phyloP scores from a whole-genome alignment of 2,329 filamentous ascomycete genomes.

The Neofusicoccum parvum region DNA sequence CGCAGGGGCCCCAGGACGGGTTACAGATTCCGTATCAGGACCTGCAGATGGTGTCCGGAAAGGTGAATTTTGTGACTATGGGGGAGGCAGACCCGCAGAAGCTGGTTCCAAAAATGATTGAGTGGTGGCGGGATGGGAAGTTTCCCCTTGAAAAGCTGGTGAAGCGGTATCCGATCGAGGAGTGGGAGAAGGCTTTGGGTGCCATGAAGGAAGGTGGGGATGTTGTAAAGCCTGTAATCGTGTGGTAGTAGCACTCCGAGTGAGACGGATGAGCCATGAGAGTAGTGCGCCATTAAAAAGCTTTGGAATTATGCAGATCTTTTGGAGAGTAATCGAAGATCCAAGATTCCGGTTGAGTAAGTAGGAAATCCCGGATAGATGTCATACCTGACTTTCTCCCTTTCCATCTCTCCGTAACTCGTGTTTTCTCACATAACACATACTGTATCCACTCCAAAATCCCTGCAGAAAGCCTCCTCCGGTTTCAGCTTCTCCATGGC shows the following conservation, averaged over 20 bases:
- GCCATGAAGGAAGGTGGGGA: background rate
- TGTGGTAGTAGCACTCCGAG: background rate
- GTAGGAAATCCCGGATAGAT: no score
- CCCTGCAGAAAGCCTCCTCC: no score
- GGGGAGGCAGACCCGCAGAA: constrained; percentile 46
- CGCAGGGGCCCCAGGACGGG: constrained; percentile 44
- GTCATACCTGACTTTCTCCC: no score
- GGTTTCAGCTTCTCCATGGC: no score
- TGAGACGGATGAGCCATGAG: no score
- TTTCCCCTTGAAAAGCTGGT: constrained; percentile 10
- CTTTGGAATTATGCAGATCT: background rate
- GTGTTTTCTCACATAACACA: no score
- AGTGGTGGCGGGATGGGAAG: constrained; percentile 4
- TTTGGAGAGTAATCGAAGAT: background rate
- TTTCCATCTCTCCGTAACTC: no score
- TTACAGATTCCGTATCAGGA: constrained; percentile 46
- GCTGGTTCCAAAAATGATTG: background rate
- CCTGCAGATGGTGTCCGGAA: constrained; percentile 50
- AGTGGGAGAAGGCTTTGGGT: background rate
- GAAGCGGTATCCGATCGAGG: background rate
- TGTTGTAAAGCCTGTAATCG: constrained; percentile 14
- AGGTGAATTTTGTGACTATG: constrained; percentile 51
- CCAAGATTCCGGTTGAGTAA: no score
- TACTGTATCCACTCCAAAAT: no score
- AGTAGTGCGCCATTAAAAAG: background rate